These are phyloP conservation scores for Neurospora crassa DNA, from an alignment of 2,329 filamentous ascomycete genomes.

Conservation along the genomic window DNA sequence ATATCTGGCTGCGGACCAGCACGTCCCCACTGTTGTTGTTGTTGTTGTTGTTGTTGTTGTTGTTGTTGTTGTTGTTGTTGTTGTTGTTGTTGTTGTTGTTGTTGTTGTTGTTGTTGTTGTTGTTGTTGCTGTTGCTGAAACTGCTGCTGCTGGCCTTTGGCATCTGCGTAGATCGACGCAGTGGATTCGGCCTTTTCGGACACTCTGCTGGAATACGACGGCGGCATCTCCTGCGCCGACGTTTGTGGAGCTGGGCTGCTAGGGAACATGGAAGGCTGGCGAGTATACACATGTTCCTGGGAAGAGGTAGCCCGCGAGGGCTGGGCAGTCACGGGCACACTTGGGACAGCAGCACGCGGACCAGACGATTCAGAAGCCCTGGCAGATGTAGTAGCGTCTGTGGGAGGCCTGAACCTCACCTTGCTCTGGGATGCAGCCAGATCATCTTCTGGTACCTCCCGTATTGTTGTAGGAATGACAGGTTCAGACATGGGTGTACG, in stretches of 20 bases:
- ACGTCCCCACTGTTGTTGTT: slow-evolving; percentile 18
- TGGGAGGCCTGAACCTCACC: slow-evolving; percentile 42
- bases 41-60: not conserved
- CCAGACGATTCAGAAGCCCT: not conserved
- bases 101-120: slow-evolving; percentile 10
- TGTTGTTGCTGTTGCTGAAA: not conserved
- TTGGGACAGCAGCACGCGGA: slow-evolving; percentile 16
- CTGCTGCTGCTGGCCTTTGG: slow-evolving; percentile 14
- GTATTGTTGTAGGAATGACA: slow-evolving; percentile 30
- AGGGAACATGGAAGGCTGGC: slow-evolving; percentile 18
- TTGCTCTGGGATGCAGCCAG: slow-evolving; percentile 37
- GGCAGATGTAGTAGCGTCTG: not conserved
- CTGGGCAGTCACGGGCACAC: slow-evolving; percentile 17
- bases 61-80: not conserved
- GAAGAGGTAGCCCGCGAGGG: not conserved
- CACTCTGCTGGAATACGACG: not conserved
- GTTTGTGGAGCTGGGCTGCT: not conserved
- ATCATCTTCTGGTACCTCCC: slow-evolving; percentile 12
- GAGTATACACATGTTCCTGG: not conserved
- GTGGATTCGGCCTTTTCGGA: slow-evolving; percentile 1
- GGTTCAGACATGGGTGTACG: slow-evolving; percentile 53
- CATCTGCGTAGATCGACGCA: slow-evolving; percentile 12
- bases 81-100: slow-evolving; percentile 1
- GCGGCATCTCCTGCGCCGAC: not conserved
- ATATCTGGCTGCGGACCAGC: slow-evolving; percentile 33